phyloP scores from a whole-genome alignment of 306 rosid genomes.

The Crotalaria pallida region DNA sequence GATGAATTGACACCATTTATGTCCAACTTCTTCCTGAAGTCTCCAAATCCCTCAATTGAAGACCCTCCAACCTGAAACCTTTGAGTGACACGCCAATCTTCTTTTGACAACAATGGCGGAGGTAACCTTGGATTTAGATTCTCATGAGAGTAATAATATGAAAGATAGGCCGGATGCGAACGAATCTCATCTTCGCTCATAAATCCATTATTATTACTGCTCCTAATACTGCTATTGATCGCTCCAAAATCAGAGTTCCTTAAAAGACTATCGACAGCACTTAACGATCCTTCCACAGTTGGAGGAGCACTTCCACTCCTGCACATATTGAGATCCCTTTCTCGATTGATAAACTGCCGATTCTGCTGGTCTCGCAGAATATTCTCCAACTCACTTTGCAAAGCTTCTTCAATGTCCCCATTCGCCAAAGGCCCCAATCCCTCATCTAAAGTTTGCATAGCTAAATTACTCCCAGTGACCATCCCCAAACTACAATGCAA shows the following conservation, averaged over 20 bases:
- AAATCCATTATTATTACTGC: slow-evolving; percentile 34
- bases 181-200: slow-evolving; percentile 83
- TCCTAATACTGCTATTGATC: slow-evolving; percentile 21
- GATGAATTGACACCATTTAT: slow-evolving; percentile 49
- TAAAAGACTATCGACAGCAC: slow-evolving; percentile 67
- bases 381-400: slow-evolving; percentile 71
- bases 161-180: slow-evolving; percentile 85
- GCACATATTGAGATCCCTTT: slow-evolving; percentile 64
- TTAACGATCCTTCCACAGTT: slow-evolving; percentile 87
- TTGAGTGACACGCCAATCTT: slow-evolving; percentile 93
- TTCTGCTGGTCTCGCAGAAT: slow-evolving; percentile 66
- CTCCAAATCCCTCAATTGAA: slow-evolving; percentile 50
- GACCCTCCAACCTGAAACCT: slow-evolving; percentile 73
- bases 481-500: slow-evolving; percentile 42
- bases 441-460: slow-evolving; percentile 27
- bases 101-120: slow-evolving; percentile 81
- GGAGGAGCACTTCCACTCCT: slow-evolving; percentile 99
- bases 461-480: slow-evolving; percentile 58
- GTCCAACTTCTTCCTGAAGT: slow-evolving; percentile 56
- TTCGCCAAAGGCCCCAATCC: slow-evolving; percentile 30
- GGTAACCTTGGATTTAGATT: slow-evolving; percentile 82
- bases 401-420: slow-evolving; percentile 54
- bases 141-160: slow-evolving; percentile 77
- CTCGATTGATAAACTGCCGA: slow-evolving; percentile 43
- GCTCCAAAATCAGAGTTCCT: slow-evolving; percentile 46